Base-by-base conservation (phyloP, 345 rosid genomes). In the Arabis alpina region DNA sequence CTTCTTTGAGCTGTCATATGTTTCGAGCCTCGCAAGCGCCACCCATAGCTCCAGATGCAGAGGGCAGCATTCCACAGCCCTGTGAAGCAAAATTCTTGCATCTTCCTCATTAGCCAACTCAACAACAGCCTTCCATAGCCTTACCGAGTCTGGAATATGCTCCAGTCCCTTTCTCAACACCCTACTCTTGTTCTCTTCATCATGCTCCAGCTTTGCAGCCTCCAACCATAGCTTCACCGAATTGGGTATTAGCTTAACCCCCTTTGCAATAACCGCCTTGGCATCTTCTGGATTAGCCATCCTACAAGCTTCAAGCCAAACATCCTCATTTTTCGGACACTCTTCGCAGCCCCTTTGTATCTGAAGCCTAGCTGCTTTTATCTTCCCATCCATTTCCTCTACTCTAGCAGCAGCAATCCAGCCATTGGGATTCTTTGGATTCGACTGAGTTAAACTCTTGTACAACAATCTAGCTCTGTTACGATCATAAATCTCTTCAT, bases 381-480 rank as follows among this genome's bases (percentile, higher is more conserved):
- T 83, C 86, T 93, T 91, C 71, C 97, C 96, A 24, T 95, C 98
- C 80, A 89, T 92, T 82, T 89, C 98, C 85, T 93, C 98, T 68
- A 93, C 71, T 83, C 98, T 86, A 4, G 98, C 92, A 11, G 97
- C 94, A 0, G 97, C 97, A 79, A 93, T 89, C 98, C 97, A 93
- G 12, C 98, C 96, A 12, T 91, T 93, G 0, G 98, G 96, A 42
- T 91, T 96, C 75, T 91, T 93, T 0, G 96, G 97, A 47, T 91
- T 93, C 3, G 98, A 89, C 81, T 85, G 92, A 0, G 81, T 93
- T 6, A 91, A 82, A 85, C 96, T 89, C 87, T 89, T 93, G 80
- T 91, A 79, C 75, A 93, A 73, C 75, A 93, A 65, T 70, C 97
- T 87, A 3, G 97, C 98, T 82, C 86, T 91, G 80, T 91, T 93